phyloP scores from a whole-genome alignment of 2,329 filamentous ascomycete species.

The Colletotrichum falcatum region DNA sequence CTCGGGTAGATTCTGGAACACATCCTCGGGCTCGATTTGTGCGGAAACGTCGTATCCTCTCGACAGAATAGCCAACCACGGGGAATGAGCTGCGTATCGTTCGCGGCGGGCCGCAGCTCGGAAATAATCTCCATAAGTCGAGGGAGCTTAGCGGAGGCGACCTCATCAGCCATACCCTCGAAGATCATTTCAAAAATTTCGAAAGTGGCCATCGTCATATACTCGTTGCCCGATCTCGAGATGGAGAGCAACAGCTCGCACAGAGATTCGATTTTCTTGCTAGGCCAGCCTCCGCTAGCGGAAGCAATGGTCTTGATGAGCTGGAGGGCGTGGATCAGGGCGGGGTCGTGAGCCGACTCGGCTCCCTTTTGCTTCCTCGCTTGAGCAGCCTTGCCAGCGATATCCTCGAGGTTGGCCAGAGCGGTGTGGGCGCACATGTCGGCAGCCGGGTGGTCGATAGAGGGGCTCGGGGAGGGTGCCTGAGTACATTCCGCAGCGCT shows the following conservation, averaged over 20 bases:
- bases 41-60: conserved; percentile 94
- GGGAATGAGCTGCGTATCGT: conserved; percentile 95
- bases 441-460: conserved; percentile 91
- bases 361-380: conserved; percentile 73
- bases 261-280: conserved; percentile 91
- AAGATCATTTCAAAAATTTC: conserved; percentile 99
- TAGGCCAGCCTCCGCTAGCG: conserved; percentile 94
- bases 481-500: conserved; percentile 84
- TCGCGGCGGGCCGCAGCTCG: conserved; percentile 89
- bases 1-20: conserved; percentile 88
- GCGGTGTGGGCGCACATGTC: conserved; percentile 97
- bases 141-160: conserved; percentile 89
- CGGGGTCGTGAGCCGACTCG: conserved; percentile 77
- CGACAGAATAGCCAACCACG: conserved; percentile 96
- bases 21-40: conserved; percentile 89
- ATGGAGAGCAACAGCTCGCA: conserved; percentile 92
- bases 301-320: conserved; percentile 89
- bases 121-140: conserved; percentile 91
- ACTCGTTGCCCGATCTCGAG: conserved; percentile 91
- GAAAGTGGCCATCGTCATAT: conserved; percentile 95
- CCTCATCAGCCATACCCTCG: conserved; percentile 87
- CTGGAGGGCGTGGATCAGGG: conserved; percentile 90
- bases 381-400: conserved; percentile 71
- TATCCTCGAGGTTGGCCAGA: conserved; percentile 81
- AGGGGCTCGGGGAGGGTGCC: conserved; percentile 91